phyloP scores from a whole-genome alignment of 768 basidiomycete genomes.

The Phanerochaete sordida region DNA sequence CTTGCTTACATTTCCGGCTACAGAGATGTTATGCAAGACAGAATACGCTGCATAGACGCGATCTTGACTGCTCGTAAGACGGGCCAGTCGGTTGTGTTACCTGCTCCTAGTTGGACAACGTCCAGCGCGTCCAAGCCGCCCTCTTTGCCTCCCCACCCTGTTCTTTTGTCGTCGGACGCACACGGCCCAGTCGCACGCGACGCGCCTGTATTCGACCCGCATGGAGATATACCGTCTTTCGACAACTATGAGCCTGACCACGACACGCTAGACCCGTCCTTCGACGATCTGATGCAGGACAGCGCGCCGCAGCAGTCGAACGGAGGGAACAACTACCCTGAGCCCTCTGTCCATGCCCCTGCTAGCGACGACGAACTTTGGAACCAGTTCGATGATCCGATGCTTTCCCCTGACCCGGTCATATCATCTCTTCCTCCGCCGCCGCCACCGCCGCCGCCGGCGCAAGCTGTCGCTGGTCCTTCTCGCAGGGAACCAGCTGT shows the following conservation, averaged over 20 bases:
- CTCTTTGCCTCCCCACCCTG: background rate
- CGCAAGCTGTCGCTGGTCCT: background rate
- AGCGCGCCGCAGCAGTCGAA: too few species aligned
- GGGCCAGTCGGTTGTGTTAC: background rate
- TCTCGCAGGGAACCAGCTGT: background rate
- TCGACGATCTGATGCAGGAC: background rate
- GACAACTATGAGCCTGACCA: background rate
- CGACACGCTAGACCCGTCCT: background rate
- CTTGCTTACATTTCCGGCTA: background rate
- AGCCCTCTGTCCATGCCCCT: background rate
- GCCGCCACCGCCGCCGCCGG: background rate
- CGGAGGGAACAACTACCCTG: background rate
- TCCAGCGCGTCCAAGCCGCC: background rate
- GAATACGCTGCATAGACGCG: background rate
- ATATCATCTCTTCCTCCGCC: background rate
- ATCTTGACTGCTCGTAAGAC: background rate
- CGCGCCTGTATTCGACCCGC: too few species aligned
- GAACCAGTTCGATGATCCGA: background rate
- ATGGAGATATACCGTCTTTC: too few species aligned
- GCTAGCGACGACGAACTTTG: conserved; percentile 11
- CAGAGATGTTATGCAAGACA: conserved; percentile 6
- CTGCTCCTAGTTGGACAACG: background rate
- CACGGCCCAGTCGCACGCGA: too few species aligned
- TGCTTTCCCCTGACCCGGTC: background rate
- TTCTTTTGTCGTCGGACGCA: too few species aligned